phyloP scores from a whole-genome alignment of 2,329 filamentous ascomycete genomes.

The Scytalidium lignicola region DNA sequence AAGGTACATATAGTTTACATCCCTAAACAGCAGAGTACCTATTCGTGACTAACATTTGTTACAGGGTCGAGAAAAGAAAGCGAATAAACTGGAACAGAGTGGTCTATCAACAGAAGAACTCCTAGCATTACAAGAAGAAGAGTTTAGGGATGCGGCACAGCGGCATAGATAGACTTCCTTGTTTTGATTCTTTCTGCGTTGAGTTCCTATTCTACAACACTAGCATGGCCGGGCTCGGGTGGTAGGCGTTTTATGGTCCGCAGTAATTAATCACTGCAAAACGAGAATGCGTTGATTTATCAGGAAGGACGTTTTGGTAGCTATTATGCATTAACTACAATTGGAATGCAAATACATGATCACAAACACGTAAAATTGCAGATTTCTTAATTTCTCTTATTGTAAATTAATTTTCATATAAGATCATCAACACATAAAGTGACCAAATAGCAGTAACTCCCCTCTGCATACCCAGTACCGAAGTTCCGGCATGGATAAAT shows the following conservation, averaged over 20 bases:
- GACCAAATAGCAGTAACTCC: no score
- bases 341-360: neutral
- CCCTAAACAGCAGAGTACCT: neutral
- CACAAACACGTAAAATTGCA: neutral
- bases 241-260: neutral
- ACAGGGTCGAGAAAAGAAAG: constrained; percentile 91
- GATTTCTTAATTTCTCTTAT: neutral
- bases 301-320: neutral
- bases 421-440: no score
- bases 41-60: constrained; percentile 4
- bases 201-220: neutral
- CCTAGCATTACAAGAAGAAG: constrained; percentile 80
- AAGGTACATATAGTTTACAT: constrained; percentile 56
- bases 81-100: constrained; percentile 93
- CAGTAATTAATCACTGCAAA: neutral
- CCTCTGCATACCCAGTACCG: no score
- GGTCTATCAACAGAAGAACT: constrained; percentile 89
- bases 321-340: neutral
- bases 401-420: neutral
- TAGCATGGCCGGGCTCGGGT: neutral
- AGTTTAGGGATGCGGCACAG: constrained; percentile 69
- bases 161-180: constrained; percentile 23
- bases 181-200: neutral
- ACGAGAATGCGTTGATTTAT: neutral
- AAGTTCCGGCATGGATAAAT: no score